A percentile compares a stretch with the other conserved stretches of the same genome.
Conservation (phyloP, 495 filamentous ascomycete genomes). For the Glutinoglossum americanum region DNA sequence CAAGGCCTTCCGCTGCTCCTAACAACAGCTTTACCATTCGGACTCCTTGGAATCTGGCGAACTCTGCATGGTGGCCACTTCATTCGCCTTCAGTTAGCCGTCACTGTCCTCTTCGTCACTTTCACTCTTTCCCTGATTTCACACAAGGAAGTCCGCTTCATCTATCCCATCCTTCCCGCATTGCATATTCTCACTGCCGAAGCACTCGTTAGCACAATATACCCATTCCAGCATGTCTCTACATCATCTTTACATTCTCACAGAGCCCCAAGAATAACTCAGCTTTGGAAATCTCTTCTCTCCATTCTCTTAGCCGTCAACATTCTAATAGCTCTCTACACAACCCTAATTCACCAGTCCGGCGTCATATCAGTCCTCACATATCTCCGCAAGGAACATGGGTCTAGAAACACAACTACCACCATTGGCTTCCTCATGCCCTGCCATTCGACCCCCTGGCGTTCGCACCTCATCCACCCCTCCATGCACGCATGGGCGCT, state of each 20-base stretch:
- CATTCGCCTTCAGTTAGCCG: constrained; percentile 24
- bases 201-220: constrained; percentile 13
- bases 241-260: background rate
- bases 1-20: constrained; percentile 79
- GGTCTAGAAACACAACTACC: constrained; percentile 25
- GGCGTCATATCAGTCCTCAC: constrained; percentile 49
- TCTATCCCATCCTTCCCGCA: constrained; percentile 76
- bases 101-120: constrained; percentile 36
- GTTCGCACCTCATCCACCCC: constrained; percentile 58
- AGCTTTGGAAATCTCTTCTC: constrained; percentile 25
- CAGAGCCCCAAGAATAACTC: constrained; percentile 5
- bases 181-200: constrained; percentile 52
- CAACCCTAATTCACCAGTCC: constrained; percentile 53
- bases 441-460: constrained; percentile 96
- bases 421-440: constrained; percentile 87
- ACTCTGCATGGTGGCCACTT: background rate
- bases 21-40: constrained; percentile 63
- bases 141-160: constrained; percentile 95
- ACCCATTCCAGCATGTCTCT: constrained; percentile 5
- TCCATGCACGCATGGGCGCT: constrained; percentile 65
- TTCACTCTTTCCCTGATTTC: constrained; percentile 52
- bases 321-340: constrained; percentile 49
- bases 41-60: constrained; percentile 40
- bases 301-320: constrained; percentile 41
- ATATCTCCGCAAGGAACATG: constrained; percentile 53